These are phyloP conservation scores for Tolypocladium pustulatum DNA, from an alignment of 2,329 filamentous ascomycete species.

Conservation along the genomic window DNA sequence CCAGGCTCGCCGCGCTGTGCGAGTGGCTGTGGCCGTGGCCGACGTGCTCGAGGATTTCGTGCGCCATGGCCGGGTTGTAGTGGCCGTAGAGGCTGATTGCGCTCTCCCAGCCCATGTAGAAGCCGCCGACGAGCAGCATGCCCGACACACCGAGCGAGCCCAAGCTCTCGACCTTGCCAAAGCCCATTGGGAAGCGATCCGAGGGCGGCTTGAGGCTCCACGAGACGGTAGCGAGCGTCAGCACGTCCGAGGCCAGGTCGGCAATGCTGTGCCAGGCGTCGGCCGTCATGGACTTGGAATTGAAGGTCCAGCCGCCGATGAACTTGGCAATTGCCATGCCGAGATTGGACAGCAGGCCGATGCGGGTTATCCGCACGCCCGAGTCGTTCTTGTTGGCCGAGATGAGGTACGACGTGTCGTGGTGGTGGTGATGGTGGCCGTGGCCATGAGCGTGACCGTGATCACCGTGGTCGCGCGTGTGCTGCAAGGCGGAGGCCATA, in stretches of 20 bases:
- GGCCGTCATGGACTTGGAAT: constrained; percentile 85
- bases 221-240: constrained; percentile 88
- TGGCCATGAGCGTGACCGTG: constrained; percentile 35
- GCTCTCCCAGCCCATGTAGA: constrained; percentile 84
- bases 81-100: constrained; percentile 57
- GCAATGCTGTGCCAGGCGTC: constrained; percentile 94
- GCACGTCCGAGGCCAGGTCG: constrained; percentile 87
- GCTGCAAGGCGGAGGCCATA: constrained; percentile 19
- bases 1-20: constrained; percentile 33
- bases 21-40: constrained; percentile 59
- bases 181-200: constrained; percentile 76
- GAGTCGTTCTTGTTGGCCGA: constrained; percentile 70
- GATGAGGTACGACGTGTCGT: constrained; percentile 78
- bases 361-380: constrained; percentile 51
- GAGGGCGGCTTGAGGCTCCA: constrained; percentile 84
- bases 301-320: constrained; percentile 84
- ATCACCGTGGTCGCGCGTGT: constrained; percentile 20
- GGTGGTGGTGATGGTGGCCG: constrained; percentile 63
- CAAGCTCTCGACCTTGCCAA: constrained; percentile 95
- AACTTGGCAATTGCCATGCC: constrained; percentile 93
- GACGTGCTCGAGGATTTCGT: constrained; percentile 51
- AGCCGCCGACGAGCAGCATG: constrained; percentile 76
- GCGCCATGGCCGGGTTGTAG: constrained; percentile 58
- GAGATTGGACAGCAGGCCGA: constrained; percentile 66
- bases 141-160: constrained; percentile 89